Base-by-base conservation (phyloP, 2,329 filamentous ascomycete genomes). In the Colletotrichum liaoningense region DNA sequence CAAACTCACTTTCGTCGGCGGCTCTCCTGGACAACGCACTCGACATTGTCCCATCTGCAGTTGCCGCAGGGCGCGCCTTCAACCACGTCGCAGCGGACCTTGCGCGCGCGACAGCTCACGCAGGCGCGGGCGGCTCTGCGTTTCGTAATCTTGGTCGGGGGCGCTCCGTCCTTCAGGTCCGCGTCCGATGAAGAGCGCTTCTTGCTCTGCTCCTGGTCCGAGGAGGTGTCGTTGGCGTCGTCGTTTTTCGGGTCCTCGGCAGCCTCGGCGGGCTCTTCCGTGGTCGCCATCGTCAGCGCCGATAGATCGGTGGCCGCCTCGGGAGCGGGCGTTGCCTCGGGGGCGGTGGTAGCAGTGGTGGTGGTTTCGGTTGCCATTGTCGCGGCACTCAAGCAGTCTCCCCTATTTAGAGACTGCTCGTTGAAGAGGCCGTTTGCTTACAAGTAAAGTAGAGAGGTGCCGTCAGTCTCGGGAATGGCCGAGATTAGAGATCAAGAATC, bases 71-170 rank as follows among this genome's bases (percentile, higher is more conserved):
- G 95, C 56, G 93, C 93, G 62, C 93, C 93, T 82, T 97, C 95
- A 72, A 97, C 95, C 69, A 98, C 95, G 85, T 98, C 95, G 86
- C 95, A 98, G 70, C 95, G 91, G 55, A 98, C 95, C 82, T 98
- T 98, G 80, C 95, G 92, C 70, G 93, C 92, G 78, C 95, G 90
- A 84, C 95, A 98, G 78, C 93, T 95, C 75, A 95, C 94, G 82
- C 95, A 98, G 22, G 95, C 95, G 78, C 96, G 94, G 11, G 95
- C 95, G n/a, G 95, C 95, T 80, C 95, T 90, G 79, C 95, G 90
- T 84, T 98, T 98, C 66, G 85, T 89, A 75, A 87, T 79, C 80
- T 91, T 91, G 73, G 83, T 80, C 12, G 83, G 79, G 14, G 78
- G 74, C 14, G 72, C 72, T 30, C 52, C 72, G 9, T 73, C 75